Percentiles rank a stretch among this genome's conserved stretches.
phyloP scores from a whole-genome alignment of 768 basidiomycete species.

The Cantharellus cinnabarinus region DNA sequence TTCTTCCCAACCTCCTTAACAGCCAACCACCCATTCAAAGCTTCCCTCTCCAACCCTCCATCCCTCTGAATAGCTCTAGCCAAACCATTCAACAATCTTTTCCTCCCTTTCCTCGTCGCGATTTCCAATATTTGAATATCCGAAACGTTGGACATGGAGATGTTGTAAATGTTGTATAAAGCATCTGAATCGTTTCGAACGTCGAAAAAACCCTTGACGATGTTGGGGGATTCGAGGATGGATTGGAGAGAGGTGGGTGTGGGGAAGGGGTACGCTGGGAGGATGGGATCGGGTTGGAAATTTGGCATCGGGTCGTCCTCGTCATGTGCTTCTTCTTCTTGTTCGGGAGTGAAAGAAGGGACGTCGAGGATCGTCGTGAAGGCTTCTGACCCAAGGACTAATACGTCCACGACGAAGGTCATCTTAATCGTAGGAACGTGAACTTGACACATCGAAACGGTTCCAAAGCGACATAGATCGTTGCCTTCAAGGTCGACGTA shows the following conservation, averaged over 20 bases:
- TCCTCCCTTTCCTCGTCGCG: constrained; percentile 5
- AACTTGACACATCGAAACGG: constrained; percentile 4
- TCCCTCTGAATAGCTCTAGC: constrained; percentile 4
- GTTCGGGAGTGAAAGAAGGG: too few species aligned
- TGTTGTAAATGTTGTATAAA: constrained; percentile 8
- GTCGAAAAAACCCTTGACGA: constrained; percentile 7
- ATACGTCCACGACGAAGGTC: constrained; percentile 7
- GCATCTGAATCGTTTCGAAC: constrained; percentile 8
- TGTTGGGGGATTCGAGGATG: constrained; percentile 2
- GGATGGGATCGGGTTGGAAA: too few species aligned
- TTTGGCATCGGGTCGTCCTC: too few species aligned
- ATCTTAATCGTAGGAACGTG: constrained; percentile 3
- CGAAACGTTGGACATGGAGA: constrained; percentile 6
- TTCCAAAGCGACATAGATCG: constrained; percentile 7
- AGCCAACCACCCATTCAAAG: constrained; percentile 1
- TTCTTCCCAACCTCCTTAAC: constrained; percentile 4
- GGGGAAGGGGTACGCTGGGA: too few species aligned
- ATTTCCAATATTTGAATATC: constrained; percentile 7
- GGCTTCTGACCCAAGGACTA: constrained; percentile 1
- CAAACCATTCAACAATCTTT: constrained; percentile 5
- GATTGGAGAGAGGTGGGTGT: not conserved
- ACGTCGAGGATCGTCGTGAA: constrained; percentile 3
- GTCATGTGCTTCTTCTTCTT: too few species aligned
- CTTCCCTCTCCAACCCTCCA: constrained; percentile 1
- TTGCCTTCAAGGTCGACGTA: constrained; percentile 6